phyloP scores from a whole-genome alignment of 768 basidiomycete genomes.

The Tricholoma flavovirens region DNA sequence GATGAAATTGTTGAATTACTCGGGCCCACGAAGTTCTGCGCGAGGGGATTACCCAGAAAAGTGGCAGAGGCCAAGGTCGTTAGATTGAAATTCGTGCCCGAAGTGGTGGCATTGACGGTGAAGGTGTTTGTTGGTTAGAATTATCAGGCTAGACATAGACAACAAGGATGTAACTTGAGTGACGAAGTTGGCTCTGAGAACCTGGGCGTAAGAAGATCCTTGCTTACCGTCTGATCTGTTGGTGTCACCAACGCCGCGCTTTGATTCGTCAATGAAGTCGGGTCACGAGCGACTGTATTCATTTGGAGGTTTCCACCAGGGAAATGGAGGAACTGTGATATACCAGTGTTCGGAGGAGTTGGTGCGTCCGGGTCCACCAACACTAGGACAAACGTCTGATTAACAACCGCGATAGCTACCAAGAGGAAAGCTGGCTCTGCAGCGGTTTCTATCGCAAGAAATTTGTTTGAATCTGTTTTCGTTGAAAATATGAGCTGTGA shows the following conservation, averaged over 20 bases:
- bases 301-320: constrained; percentile 33
- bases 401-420: neutral
- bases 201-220: neutral
- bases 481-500: neutral
- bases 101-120: neutral
- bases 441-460: neutral
- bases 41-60: neutral
- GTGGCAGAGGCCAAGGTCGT: neutral
- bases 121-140: neutral
- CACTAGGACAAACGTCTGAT: neutral
- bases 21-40: neutral
- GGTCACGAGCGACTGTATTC: constrained; percentile 16
- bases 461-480: neutral
- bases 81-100: neutral
- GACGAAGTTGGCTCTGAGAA: neutral
- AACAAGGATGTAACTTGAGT: neutral
- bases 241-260: constrained; percentile 29
- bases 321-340: constrained; percentile 36
- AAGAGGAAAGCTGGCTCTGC: neutral
- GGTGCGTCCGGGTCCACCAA: neutral
- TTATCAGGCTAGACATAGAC: neutral
- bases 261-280: constrained; percentile 28
- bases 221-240: neutral
- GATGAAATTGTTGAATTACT: neutral
- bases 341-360: neutral